Conservation (phyloP, 805 yeast species). For the Metschnikowia shivogae region DNA sequence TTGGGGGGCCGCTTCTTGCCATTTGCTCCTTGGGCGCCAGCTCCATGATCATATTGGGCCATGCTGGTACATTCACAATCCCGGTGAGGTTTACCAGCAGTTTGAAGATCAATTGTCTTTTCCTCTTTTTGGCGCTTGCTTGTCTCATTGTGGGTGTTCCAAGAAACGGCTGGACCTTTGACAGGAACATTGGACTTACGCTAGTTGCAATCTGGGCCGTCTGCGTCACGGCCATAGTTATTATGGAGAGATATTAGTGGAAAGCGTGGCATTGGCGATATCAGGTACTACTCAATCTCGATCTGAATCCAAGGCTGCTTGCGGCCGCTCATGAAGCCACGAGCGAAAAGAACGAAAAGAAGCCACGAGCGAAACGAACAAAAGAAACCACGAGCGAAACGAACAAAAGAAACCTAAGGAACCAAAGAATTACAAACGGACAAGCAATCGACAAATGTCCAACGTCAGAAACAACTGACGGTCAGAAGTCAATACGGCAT, state of each 20-base stretch:
- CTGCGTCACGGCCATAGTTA: not conserved
- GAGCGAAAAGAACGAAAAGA: not conserved
- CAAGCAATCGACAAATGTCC: no score
- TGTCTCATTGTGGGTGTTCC: conserved; percentile 13
- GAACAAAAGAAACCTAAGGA: no score
- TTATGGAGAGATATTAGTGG: not conserved
- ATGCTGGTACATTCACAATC: conserved; percentile 2
- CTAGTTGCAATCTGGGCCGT: conserved; percentile 29
- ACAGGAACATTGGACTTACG: conserved; percentile 29
- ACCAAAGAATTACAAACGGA: no score
- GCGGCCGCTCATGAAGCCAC: not conserved
- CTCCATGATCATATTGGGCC: conserved; percentile 14
- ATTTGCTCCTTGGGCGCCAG: conserved; percentile 78
- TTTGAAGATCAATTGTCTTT: conserved; percentile 12
- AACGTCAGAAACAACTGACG: not conserved
- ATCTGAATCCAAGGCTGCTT: no score
- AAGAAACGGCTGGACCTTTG: conserved; percentile 29
- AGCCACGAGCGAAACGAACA: not conserved
- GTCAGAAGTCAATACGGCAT: not conserved
- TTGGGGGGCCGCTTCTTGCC: conserved; percentile 86
- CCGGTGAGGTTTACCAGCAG: conserved; percentile 12
- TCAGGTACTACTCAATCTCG: not conserved
- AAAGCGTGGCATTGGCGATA: not conserved
- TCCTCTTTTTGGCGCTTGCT: conserved; percentile 10
- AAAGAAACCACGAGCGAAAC: no score